Conservation (phyloP, 1,139 yeast genomes). For the Hemisphaericaspora lyxosophila region DNA sequence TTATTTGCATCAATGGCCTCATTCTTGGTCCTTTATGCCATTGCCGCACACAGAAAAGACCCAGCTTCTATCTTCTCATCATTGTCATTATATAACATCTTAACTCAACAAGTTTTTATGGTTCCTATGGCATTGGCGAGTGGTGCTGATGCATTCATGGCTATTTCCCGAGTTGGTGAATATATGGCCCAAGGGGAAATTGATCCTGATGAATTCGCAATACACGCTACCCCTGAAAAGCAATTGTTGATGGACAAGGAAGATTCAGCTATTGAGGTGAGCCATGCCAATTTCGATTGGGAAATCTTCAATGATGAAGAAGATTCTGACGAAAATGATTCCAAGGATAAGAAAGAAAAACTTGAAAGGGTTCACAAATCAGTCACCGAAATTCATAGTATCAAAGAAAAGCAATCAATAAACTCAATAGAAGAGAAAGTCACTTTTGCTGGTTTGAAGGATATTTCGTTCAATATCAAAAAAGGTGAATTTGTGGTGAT, state of each 20-base stretch:
- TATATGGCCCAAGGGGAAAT: slow-evolving; percentile 40
- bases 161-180: slow-evolving; percentile 57
- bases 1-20: slow-evolving; percentile 69
- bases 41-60: slow-evolving; percentile 41
- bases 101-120: slow-evolving; percentile 52
- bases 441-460: slow-evolving; percentile 15
- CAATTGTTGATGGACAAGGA: slow-evolving; percentile 21
- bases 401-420: background rate
- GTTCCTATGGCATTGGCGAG: slow-evolving; percentile 71
- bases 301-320: slow-evolving; percentile 41
- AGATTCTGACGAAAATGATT: slow-evolving; percentile 11
- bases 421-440: slow-evolving; percentile 8
- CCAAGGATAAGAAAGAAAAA: slow-evolving; percentile 9
- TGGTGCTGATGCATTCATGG: slow-evolving; percentile 69
- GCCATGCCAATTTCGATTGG: slow-evolving; percentile 68
- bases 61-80: slow-evolving; percentile 83
- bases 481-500: slow-evolving; percentile 65
- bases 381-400: slow-evolving; percentile 3
- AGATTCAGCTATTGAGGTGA: slow-evolving; percentile 44
- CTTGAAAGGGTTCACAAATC: slow-evolving; percentile 4
- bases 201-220: slow-evolving; percentile 14
- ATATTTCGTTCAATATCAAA: slow-evolving; percentile 20
- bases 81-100: slow-evolving; percentile 67
- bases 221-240: slow-evolving; percentile 26
- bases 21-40: slow-evolving; percentile 65